Evolutionary conservation across 148 eudicot species (phyloP).

Genomic region (Camellia sinensis): DNA sequence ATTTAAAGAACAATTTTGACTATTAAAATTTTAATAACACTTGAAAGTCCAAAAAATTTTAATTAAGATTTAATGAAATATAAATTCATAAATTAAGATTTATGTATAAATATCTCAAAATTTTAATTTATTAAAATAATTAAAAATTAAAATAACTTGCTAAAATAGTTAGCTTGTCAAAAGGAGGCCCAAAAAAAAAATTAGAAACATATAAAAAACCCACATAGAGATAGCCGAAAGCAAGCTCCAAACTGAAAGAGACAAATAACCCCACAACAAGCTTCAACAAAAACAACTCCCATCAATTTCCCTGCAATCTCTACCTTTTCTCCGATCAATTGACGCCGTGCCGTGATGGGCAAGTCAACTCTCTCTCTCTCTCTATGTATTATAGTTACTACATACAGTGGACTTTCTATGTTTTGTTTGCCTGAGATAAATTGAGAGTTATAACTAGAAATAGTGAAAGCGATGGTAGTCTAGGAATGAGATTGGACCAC

Average conservation of each 20-base stretch:
- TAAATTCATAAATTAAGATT: no score
- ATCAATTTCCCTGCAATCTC: background rate
- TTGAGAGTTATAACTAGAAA: no score
- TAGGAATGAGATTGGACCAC: background rate
- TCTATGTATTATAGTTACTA: background rate
- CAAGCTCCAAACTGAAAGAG: conserved; percentile 11
- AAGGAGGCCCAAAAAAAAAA: background rate
- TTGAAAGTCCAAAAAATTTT: no score
- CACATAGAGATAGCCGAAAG: background rate
- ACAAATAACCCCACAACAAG: conserved; percentile 4
- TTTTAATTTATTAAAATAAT: no score
- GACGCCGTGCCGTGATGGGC: conserved; percentile 21
- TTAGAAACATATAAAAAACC: background rate
- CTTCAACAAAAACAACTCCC: background rate
- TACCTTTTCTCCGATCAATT: background rate
- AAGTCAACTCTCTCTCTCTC: conserved; percentile 11
- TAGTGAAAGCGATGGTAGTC: background rate
- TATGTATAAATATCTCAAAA: no score
- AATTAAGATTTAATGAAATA: no score
- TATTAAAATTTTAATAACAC: no score
- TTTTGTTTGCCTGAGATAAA: no score
- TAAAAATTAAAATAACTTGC: no score
- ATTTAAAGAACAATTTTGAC: no score
- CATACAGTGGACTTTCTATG: no score
- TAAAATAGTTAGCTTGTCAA: no score